Evolutionary conservation across 208 protist genomes (phyloP).

Genomic region (Crithidia mellificae): DNA sequence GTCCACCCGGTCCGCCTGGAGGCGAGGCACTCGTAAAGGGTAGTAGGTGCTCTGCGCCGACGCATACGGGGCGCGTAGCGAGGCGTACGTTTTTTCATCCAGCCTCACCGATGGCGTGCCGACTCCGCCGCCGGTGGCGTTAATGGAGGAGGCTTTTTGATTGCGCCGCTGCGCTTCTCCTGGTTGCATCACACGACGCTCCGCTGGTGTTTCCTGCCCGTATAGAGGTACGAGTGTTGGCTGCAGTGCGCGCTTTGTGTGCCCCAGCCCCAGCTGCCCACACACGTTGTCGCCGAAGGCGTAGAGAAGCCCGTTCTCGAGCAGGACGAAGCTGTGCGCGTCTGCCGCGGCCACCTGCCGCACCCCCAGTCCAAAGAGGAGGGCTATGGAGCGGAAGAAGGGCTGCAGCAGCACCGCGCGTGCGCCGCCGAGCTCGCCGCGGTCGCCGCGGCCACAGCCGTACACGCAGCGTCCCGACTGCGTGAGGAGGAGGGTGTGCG

Average conservation of each 20-base stretch:
- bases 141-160: not conserved
- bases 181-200: too few species aligned
- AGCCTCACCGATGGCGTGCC: slow-evolving; percentile 23
- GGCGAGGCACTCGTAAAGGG: slow-evolving; percentile 65
- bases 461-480: slow-evolving; percentile 48
- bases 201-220: not conserved
- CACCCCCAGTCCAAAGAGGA: slow-evolving; percentile 78
- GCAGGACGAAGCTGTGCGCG: slow-evolving; percentile 80
- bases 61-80: slow-evolving; percentile 64
- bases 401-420: slow-evolving; percentile 53
- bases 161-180: not conserved
- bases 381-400: slow-evolving; percentile 64
- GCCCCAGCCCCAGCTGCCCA: slow-evolving; percentile 78
- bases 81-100: slow-evolving; percentile 55
- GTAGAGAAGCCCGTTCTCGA: slow-evolving; percentile 70
- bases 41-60: slow-evolving; percentile 66
- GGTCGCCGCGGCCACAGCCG: slow-evolving; percentile 66
- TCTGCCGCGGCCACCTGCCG: slow-evolving; percentile 56
- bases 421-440: slow-evolving; percentile 66
- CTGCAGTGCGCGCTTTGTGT: slow-evolving; percentile 36
- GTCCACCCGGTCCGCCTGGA: slow-evolving; percentile 42
- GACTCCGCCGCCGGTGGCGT: not conserved
- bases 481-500: slow-evolving; percentile 77
- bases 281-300: slow-evolving; percentile 83
- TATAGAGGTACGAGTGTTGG: slow-evolving; percentile 22